phyloP scores from a whole-genome alignment of 305 asterid species.

The Fraxinus sp. region DNA sequence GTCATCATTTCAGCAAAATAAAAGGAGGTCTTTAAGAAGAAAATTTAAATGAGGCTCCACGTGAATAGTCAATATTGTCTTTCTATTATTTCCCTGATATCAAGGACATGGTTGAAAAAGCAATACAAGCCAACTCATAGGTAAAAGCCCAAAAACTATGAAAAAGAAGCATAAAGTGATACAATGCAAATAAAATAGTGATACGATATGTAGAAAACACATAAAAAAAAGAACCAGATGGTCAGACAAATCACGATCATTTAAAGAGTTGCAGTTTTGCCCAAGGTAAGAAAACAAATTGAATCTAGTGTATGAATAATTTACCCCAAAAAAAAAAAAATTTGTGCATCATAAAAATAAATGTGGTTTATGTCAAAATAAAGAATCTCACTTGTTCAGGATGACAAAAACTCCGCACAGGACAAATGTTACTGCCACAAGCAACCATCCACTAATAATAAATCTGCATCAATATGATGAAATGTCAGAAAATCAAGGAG shows the following conservation, averaged over 20 bases:
- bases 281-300: not conserved
- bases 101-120: not conserved
- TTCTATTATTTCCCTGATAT: not conserved
- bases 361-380: not conserved
- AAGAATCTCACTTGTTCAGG: conserved; percentile 65
- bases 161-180: not conserved
- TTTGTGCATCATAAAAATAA: not conserved
- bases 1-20: not conserved
- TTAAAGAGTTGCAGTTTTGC: not conserved
- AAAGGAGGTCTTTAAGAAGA: not conserved
- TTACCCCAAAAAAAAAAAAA: not conserved
- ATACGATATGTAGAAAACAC: not conserved
- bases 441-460: conserved; percentile 86
- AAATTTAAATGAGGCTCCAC: not conserved
- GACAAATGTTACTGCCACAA: conserved; percentile 71
- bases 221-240: not conserved
- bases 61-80: not conserved
- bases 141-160: not conserved
- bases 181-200: not conserved
- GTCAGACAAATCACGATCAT: not conserved
- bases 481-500: conserved; percentile 12
- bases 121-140: not conserved
- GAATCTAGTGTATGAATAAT: not conserved
- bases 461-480: conserved; percentile 53
- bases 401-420: conserved; percentile 79